phyloP scores from a whole-genome alignment of 495 filamentous ascomycete genomes.

The Lindgomyces ingoldianus region DNA sequence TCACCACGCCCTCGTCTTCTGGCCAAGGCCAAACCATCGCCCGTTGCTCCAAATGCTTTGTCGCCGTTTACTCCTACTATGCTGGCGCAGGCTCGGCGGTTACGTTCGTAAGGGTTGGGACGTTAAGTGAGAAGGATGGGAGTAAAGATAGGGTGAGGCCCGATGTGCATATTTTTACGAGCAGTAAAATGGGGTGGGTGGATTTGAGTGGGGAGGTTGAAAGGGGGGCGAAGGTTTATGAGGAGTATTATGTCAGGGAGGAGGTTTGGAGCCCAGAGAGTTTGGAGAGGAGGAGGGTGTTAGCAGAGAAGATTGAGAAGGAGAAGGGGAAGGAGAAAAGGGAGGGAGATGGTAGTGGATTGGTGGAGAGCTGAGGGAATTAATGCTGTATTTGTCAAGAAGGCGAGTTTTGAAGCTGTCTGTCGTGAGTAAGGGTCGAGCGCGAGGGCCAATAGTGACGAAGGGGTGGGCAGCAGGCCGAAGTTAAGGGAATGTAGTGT shows the following conservation, averaged over 20 bases:
- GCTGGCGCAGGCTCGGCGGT: not conserved
- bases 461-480: too few species aligned
- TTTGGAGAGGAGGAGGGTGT: constrained; percentile 14
- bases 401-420: too few species aligned
- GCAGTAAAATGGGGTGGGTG: constrained; percentile 33
- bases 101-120: constrained; percentile 31
- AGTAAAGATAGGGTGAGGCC: constrained; percentile 15
- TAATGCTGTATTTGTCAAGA: too few species aligned
- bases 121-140: constrained; percentile 7
- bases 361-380: too few species aligned
- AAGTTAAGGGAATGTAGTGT: too few species aligned
- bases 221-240: constrained; percentile 17
- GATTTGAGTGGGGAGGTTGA: constrained; percentile 16
- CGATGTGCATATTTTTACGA: constrained; percentile 34
- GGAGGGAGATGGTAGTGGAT: too few species aligned
- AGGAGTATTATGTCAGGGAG: constrained; percentile 23
- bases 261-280: constrained; percentile 20
- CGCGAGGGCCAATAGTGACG: too few species aligned
- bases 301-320: constrained; percentile 1
- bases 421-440: too few species aligned
- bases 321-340: constrained; percentile 7
- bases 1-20: constrained; percentile 16
- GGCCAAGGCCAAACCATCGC: constrained; percentile 26
- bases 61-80: constrained; percentile 32
- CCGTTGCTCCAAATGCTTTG: constrained; percentile 30